A percentile compares a stretch with the other conserved stretches of the same genome.
Conservation (phyloP, 345 rosid genomes). For the Murraya koenigii region DNA sequence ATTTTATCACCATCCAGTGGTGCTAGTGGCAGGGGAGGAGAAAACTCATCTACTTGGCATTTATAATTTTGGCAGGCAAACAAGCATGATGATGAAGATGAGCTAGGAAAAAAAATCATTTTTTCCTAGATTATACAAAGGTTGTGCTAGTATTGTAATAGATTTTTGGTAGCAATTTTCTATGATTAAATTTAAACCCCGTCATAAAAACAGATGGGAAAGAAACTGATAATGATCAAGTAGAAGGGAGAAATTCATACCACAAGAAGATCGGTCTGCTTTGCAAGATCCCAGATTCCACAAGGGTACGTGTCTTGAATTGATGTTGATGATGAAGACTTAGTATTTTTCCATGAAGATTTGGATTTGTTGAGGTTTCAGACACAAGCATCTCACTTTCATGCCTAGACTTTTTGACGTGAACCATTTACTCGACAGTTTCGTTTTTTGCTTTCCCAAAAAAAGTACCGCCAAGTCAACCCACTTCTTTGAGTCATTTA, state of each 20-base stretch:
- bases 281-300: background rate
- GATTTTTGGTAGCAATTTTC: background rate
- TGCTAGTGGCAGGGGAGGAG: background rate
- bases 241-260: background rate
- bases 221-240: slow-evolving; percentile 6
- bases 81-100: background rate
- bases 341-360: background rate
- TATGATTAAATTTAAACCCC: background rate
- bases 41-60: background rate
- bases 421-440: slow-evolving; percentile 21
- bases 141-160: rapidly evolving
- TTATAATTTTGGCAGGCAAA: background rate
- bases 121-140: background rate
- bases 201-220: slow-evolving; percentile 4
- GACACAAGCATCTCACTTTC: background rate
- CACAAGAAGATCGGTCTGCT: background rate
- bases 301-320: background rate
- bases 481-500: background rate
- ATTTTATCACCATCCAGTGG: background rate
- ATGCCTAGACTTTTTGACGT: background rate
- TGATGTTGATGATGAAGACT: background rate
- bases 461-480: slow-evolving; percentile 6
- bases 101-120: too few species aligned
- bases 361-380: background rate
- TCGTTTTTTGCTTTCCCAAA: background rate